Base-by-base conservation (phyloP, 2,329 filamentous ascomycete species). In the Hansfordia pulvinata region DNA sequence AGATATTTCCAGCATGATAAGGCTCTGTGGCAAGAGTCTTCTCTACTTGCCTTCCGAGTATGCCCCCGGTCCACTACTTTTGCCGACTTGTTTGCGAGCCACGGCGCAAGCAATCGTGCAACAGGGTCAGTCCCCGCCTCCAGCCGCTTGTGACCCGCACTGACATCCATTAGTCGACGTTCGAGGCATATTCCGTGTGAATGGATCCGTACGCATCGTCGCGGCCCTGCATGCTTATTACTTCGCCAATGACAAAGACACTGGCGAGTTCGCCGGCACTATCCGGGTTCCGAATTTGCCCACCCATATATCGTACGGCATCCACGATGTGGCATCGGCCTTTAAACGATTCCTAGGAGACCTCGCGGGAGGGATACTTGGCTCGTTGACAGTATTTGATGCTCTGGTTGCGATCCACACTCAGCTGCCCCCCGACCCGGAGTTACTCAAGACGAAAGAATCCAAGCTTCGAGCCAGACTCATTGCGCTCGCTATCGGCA, bases 11-110 rank as follows among this genome's bases (percentile, higher is more conserved):
- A 60, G 64, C n/a, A 59, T 80, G 37, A 62, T 77, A 11, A 61
- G 70, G 8, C 46, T 78, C 17, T 73, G 70, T 35, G 74, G 75
- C 19, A 69, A 69, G 42, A 75, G 69, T 41, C 49, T 67, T 17
- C 50, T 80, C 25, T 68, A 72, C 37, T 52, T 80, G 7, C 72
- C 73, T 1, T 36, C 54, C 3, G 69, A 73, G 28, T 69, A 75
- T 37, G 56, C 70, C 4, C 61, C 69, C 2, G 58, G 62, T 11
- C 61, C 63, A 14, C 49, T 80, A 15, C 50, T 66, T 11, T 49
- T 80, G 17, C 75, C 75, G 7, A 77, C 74, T 4, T 76, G 74
- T 36, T 58, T 80, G 25, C 69, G 74, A 23, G 74, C 75, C 8
- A 72, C 69, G 7, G 71, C 67, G n/a, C 69, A 77, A 35, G 63